Evolutionary conservation across 2,329 filamentous ascomycete species (phyloP).

Genomic region (Alternaria angustiovoidea): DNA sequence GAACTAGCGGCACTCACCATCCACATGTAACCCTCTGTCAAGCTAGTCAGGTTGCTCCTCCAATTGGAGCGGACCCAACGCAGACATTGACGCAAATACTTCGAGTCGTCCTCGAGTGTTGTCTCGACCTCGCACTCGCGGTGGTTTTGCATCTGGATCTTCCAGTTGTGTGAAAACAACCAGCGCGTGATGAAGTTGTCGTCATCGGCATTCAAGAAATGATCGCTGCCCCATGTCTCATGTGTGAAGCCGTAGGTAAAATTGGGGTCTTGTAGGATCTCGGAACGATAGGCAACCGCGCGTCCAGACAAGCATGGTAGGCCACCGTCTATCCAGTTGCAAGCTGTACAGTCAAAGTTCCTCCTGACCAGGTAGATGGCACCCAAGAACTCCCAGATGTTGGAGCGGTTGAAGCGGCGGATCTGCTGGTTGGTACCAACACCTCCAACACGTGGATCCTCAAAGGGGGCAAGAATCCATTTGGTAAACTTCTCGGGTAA

Average conservation of each 20-base stretch:
- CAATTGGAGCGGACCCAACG: slow-evolving; percentile 98
- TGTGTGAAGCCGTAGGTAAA: slow-evolving; percentile 91
- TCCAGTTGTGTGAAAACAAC: slow-evolving; percentile 91
- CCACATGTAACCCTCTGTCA: slow-evolving; percentile 85
- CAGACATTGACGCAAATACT: slow-evolving; percentile 92
- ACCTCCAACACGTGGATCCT: slow-evolving; percentile 82
- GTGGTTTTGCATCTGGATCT: slow-evolving; percentile 95
- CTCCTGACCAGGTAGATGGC: slow-evolving; percentile 91
- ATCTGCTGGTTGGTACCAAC: slow-evolving; percentile 92
- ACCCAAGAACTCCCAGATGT: slow-evolving; percentile 87
- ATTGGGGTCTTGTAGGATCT: slow-evolving; percentile 83
- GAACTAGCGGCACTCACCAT: slow-evolving; percentile 67
- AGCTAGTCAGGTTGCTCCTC: slow-evolving; percentile 93
- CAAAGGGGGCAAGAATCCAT: slow-evolving; percentile 93
- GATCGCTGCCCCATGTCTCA: slow-evolving; percentile 74
- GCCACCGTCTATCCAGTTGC: slow-evolving; percentile 91
- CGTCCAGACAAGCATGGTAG: slow-evolving; percentile 97
- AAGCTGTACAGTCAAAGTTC: slow-evolving; percentile 97
- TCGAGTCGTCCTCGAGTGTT: slow-evolving; percentile 85
- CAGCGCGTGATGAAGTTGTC: slow-evolving; percentile 98
- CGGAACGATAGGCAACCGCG: slow-evolving; percentile 88
- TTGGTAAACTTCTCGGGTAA: slow-evolving; percentile 87
- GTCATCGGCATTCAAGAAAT: slow-evolving; percentile 93
- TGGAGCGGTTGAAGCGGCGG: slow-evolving; percentile 70
- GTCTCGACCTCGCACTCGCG: slow-evolving; percentile 85